Percentiles rank a stretch among this genome's conserved stretches.
These are phyloP conservation scores for Aquilaria sinensis DNA, from an alignment of 345 rosid species.

Conservation along the genomic window DNA sequence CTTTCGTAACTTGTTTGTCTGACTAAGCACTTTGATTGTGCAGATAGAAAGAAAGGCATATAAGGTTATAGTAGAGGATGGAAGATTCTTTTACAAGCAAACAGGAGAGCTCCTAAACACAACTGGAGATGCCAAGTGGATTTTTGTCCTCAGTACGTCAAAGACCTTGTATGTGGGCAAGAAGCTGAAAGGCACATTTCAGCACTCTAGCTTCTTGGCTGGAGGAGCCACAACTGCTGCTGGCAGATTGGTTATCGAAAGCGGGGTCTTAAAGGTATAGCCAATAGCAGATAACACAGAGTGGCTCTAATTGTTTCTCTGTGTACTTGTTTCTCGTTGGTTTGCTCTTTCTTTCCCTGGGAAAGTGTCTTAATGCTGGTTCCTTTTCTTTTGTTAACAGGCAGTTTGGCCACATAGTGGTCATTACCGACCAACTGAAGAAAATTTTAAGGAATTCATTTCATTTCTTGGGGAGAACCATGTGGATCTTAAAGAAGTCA, in stretches of 20 bases:
- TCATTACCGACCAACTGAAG: constrained; percentile 83
- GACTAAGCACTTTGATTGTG: not conserved
- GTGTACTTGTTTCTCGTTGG: not conserved
- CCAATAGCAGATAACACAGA: not conserved
- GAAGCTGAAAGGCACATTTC: constrained; percentile 81
- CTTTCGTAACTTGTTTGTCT: not conserved
- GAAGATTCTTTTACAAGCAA: constrained; percentile 56
- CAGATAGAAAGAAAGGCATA: constrained; percentile 83
- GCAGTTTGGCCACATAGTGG: constrained; percentile 98
- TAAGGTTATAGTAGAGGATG: constrained; percentile 65
- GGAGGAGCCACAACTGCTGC: constrained; percentile 89
- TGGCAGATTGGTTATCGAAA: constrained; percentile 61
- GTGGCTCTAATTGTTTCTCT: too few species aligned
- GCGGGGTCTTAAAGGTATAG: constrained; percentile 59
- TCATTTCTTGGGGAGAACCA: constrained; percentile 63
- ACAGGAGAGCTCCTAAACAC: constrained; percentile 54
- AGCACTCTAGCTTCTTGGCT: constrained; percentile 93
- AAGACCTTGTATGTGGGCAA: constrained; percentile 66
- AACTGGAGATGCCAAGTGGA: constrained; percentile 59
- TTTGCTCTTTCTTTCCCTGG: not conserved
- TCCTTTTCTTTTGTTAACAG: constrained; percentile 19
- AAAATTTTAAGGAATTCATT: constrained; percentile 66
- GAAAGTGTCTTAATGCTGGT: constrained; percentile 9
- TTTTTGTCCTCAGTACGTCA: constrained; percentile 79
- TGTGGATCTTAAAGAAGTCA: constrained; percentile 63